Evolutionary conservation across 495 filamentous ascomycete genomes (phyloP).

Genomic region (Bathelium albidoporum): DNA sequence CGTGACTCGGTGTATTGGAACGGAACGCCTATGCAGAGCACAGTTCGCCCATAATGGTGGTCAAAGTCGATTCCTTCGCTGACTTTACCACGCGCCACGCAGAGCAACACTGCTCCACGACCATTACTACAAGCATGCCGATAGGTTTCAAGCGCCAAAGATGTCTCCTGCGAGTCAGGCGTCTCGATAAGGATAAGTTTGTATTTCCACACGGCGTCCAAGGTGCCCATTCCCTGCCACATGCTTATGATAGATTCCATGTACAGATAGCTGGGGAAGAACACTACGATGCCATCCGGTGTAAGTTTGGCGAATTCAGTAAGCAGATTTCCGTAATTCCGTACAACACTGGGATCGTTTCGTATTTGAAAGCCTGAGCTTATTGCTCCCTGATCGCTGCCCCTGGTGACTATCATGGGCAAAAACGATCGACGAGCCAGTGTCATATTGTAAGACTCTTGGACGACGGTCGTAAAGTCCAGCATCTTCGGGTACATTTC

Average conservation of each 20-base stretch:
- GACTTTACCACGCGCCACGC: conserved; percentile 93
- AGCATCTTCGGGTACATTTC: conserved; percentile 99
- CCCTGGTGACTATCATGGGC: conserved; percentile 93
- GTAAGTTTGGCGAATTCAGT: conserved; percentile 91
- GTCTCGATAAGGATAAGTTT: conserved; percentile 98
- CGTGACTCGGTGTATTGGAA: conserved; percentile 99
- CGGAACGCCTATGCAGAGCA: conserved; percentile 92
- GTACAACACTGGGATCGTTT: conserved; percentile 85
- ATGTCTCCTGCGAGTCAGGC: conserved; percentile 93
- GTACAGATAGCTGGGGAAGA: conserved; percentile 97
- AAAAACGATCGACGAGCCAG: conserved; percentile 90
- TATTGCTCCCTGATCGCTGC: conserved; percentile 84
- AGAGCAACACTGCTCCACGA: conserved; percentile 82
- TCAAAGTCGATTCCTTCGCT: conserved; percentile 98
- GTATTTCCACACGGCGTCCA: conserved; percentile 98
- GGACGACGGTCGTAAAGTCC: conserved; percentile 77
- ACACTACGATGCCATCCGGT: conserved; percentile 94
- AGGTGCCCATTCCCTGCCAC: conserved; percentile 97
- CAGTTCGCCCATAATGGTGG: conserved; percentile 94
- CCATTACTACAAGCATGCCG: conserved; percentile 96
- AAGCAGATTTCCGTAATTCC: conserved; percentile 88
- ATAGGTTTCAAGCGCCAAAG: conserved; percentile 90
- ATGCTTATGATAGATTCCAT: conserved; percentile 98
- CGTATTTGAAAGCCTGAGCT: conserved; percentile 87
- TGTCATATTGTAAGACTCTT: conserved; percentile 96